These are phyloP conservation scores for Acacia melanoxylon DNA, from an alignment of 306 rosid species.

Conservation along the genomic window DNA sequence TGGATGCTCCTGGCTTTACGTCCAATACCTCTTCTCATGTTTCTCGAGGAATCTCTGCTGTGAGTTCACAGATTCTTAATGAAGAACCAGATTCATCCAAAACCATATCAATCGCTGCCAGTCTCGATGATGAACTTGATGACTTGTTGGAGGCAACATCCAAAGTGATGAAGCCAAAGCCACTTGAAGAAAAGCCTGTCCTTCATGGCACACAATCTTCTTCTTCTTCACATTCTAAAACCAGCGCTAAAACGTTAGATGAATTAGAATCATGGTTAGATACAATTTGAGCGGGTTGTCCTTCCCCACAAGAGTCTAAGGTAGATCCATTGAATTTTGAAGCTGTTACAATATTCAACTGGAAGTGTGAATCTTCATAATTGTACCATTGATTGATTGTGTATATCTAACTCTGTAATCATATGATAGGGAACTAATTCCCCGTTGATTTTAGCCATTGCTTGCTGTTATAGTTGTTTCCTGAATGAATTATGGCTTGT, in stretches of 20 bases:
- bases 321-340: constrained; percentile 21
- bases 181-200: constrained; percentile 37
- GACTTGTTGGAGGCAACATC: constrained; percentile 70
- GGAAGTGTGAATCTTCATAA: not conserved
- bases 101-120: constrained; percentile 26
- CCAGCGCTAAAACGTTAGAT: constrained; percentile 44
- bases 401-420: not conserved
- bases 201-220: constrained; percentile 34
- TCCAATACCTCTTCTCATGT: constrained; percentile 29
- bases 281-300: constrained; percentile 47
- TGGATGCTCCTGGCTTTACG: constrained; percentile 27
- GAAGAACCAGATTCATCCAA: constrained; percentile 38
- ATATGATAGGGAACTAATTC: not conserved
- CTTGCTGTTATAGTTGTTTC: not conserved
- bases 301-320: not conserved
- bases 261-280: constrained; percentile 84
- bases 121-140: constrained; percentile 73
- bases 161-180: constrained; percentile 29
- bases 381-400: not conserved
- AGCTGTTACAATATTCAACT: constrained; percentile 6
- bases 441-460: not conserved
- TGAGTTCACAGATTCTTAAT: constrained; percentile 33
- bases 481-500: not conserved
- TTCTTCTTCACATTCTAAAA: constrained; percentile 42
- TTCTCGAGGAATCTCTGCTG: constrained; percentile 35